Percentiles rank a stretch among this genome's conserved stretches.
These are phyloP conservation scores for Curvularia hawaiiensis DNA, from an alignment of 2,329 filamentous ascomycete genomes.

Conservation along the genomic window DNA sequence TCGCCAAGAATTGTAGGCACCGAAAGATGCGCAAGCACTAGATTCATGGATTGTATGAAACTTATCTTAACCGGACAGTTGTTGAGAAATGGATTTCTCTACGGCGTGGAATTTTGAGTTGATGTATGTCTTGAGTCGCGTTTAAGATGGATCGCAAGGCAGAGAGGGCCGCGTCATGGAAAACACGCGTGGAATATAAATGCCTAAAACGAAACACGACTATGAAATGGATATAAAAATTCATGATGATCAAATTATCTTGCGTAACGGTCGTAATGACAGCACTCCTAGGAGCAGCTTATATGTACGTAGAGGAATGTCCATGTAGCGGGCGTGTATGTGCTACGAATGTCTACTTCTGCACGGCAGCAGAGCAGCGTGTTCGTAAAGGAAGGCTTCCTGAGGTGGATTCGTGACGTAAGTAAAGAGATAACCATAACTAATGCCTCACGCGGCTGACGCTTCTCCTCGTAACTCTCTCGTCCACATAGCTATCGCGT, in stretches of 20 bases:
- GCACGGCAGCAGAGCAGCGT: too few relatives aligned
- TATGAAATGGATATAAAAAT: neutral
- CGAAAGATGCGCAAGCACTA: neutral
- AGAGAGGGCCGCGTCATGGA: neutral
- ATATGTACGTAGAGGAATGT: too few relatives aligned
- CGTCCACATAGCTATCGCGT: slow-evolving; percentile 33
- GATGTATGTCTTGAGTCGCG: neutral
- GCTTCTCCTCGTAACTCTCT: slow-evolving; percentile 34
- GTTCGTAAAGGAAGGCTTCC: neutral
- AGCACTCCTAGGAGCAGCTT: neutral
- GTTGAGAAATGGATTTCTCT: neutral
- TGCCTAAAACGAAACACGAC: too few relatives aligned
- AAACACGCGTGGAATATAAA: too few relatives aligned
- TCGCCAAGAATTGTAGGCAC: neutral
- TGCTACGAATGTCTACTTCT: neutral
- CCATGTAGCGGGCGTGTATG: neutral
- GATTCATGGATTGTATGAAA: neutral
- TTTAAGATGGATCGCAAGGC: neutral
- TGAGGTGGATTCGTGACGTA: neutral
- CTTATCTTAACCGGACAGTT: neutral
- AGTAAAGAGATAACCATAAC: neutral
- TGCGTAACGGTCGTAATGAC: neutral
- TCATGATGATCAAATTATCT: neutral
- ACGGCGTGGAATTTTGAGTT: neutral
- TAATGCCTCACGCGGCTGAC: slow-evolving; percentile 34